Base-by-base conservation (phyloP, 371 early-diverging fungal genomes). In the Mucor lusitanicus region DNA sequence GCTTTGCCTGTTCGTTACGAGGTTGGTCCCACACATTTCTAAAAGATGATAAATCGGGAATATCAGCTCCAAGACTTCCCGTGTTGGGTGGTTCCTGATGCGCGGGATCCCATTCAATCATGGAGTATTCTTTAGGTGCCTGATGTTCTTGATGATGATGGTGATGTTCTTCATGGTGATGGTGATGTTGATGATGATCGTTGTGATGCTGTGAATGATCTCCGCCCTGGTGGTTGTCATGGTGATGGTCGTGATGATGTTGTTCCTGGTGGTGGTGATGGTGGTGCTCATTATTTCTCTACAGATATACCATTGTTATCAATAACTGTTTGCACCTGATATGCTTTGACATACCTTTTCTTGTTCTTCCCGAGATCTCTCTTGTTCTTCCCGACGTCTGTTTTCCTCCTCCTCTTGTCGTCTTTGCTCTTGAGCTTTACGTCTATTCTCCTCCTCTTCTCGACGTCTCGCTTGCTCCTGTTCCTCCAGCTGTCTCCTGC, bases 81-180 rank as follows among this genome's bases (percentile, higher is more conserved):
- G 65, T 61, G 17, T 58, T 72, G 17, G 75, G 75, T 23, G 75
- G 75, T 7, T 66, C 69, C 61, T 75, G 61, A 48, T 61, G 59
- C n/a, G 75, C 65, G 48, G 75, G 75, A 66, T 75, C 61, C 75
- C 75, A 75, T 28, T 72, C 64, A 32, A 75, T 65, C 72, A 75
- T 72, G 5, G 55, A 40, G 48, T 75, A 75, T 9, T 30, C 39
- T 12, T 60, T 42, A 7, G 59, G 17, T 28, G n/a, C 61, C 6
- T 55, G 13, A n/a, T 63, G 35, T 2, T 64, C 44, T 6, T 57
- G 42, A 7, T 28, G 44, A n/a, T 61, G 28, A 3, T 71, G 59
- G 6, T 61, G 42, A 1, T 59, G 30, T 19, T 50, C 21, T 2
- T 59, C 50, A 6, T 64, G n/a, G 3, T 57, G 35, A 11, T 61